Conservation (phyloP, 805 yeast genomes). For the Candida incommunis region DNA sequence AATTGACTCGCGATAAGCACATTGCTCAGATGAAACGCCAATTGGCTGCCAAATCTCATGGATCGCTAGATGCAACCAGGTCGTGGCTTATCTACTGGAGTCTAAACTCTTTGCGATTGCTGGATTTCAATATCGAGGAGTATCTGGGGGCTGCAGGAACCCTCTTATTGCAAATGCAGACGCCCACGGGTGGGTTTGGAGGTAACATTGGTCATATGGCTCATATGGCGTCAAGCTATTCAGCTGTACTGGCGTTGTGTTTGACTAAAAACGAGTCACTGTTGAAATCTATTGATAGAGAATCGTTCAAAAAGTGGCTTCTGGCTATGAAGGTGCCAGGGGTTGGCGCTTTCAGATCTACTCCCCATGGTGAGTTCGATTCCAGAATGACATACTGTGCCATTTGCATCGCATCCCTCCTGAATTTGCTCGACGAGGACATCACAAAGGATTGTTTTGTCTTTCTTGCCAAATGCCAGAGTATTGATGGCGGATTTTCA, state of each 20-base stretch:
- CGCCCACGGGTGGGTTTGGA: conserved; percentile 52
- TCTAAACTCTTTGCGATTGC: conserved; percentile 28
- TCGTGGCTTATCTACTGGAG: conserved; percentile 71
- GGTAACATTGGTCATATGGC: conserved; percentile 78
- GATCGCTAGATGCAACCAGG: conserved; percentile 51
- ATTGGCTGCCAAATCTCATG: neutral
- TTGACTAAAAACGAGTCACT: conserved; percentile 28
- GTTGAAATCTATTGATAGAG: conserved; percentile 33
- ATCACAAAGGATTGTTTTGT: conserved; percentile 36
- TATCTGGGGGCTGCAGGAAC: neutral
- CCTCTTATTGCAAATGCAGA: conserved; percentile 7
- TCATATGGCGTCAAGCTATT: conserved; percentile 76
- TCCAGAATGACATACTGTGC: conserved; percentile 76
- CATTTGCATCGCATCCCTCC: conserved; percentile 51
- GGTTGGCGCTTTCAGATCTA: conserved; percentile 65
- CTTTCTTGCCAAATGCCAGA: conserved; percentile 64
- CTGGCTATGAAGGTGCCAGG: conserved; percentile 43
- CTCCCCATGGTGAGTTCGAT: conserved; percentile 69
- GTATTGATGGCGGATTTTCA: conserved; percentile 92
- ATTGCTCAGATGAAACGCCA: neutral
- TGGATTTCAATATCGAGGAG: conserved; percentile 13
- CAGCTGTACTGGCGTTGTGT: conserved; percentile 52
- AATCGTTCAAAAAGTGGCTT: conserved; percentile 47
- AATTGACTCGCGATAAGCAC: neutral
- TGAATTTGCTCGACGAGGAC: conserved; percentile 45